Conservation (phyloP, 2,329 filamentous ascomycete species). For the Trichoderma sp. region DNA sequence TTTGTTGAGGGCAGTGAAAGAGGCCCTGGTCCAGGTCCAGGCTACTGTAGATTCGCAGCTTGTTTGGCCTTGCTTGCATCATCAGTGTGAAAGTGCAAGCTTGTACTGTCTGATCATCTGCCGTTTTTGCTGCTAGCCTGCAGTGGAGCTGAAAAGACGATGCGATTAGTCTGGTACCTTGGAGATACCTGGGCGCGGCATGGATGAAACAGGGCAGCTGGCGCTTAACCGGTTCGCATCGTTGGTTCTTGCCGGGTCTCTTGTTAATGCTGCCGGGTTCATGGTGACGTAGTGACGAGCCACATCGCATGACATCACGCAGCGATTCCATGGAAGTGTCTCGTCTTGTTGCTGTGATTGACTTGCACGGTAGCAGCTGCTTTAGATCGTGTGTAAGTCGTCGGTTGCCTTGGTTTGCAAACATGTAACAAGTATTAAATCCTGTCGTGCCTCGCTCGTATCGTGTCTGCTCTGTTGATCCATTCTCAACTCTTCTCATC, state of each 20-base stretch:
- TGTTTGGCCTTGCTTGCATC: background rate
- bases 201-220: conserved; percentile 1
- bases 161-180: background rate
- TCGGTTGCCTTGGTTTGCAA: background rate
- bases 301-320: conserved; percentile 21
- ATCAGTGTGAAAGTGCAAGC: background rate
- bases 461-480: background rate
- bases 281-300: conserved; percentile 17
- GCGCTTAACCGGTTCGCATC: background rate
- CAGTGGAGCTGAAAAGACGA: background rate
- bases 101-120: conserved; percentile 11
- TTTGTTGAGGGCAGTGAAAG: background rate
- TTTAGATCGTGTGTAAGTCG: background rate
- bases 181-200: background rate
- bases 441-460: background rate
- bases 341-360: background rate
- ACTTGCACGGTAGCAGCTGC: background rate
- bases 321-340: background rate
- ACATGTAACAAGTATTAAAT: background rate
- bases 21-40: background rate
- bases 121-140: background rate
- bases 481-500: background rate
- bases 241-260: conserved; percentile 5
- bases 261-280: background rate
- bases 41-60: background rate